A percentile compares a stretch with the other conserved stretches of the same genome.
These are phyloP conservation scores for Epichloe festucae DNA, from an alignment of 2,329 filamentous ascomycete species.

Conservation along the genomic window DNA sequence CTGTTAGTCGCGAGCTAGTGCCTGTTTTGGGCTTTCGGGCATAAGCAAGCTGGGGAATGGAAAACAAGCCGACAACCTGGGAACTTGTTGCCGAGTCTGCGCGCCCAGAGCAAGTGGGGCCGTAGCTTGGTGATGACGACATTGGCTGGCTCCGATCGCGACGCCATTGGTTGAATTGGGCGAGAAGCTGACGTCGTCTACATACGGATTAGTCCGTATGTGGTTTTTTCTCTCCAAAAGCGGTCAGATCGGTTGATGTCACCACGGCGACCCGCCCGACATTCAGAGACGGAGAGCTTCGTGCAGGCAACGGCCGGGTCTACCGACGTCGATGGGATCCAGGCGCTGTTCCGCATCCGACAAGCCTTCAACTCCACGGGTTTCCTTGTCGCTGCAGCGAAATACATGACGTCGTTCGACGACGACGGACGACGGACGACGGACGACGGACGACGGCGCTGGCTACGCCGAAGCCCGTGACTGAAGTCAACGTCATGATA, in stretches of 20 bases:
- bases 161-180: background rate
- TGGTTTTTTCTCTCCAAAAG: too few relatives aligned
- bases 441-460: background rate
- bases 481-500: background rate
- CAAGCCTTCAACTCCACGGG: background rate
- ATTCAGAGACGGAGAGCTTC: background rate
- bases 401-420: background rate
- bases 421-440: background rate
- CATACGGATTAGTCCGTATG: too few relatives aligned
- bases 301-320: background rate
- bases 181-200: background rate
- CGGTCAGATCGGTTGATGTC: background rate
- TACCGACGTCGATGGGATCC: background rate
- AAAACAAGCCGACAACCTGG: too few relatives aligned
- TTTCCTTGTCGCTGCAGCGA: background rate
- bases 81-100: too few relatives aligned
- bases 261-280: background rate
- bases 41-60: background rate
- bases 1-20: slow-evolving; percentile 1
- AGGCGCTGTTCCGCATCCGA: background rate
- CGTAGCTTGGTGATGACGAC: slow-evolving; percentile 9
- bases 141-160: background rate
- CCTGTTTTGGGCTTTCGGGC: background rate
- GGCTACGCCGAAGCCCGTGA: background rate
- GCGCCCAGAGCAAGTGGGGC: slow-evolving; percentile 3